phyloP scores from a whole-genome alignment of 495 filamentous ascomycete species.

The Daldinia childiae region DNA sequence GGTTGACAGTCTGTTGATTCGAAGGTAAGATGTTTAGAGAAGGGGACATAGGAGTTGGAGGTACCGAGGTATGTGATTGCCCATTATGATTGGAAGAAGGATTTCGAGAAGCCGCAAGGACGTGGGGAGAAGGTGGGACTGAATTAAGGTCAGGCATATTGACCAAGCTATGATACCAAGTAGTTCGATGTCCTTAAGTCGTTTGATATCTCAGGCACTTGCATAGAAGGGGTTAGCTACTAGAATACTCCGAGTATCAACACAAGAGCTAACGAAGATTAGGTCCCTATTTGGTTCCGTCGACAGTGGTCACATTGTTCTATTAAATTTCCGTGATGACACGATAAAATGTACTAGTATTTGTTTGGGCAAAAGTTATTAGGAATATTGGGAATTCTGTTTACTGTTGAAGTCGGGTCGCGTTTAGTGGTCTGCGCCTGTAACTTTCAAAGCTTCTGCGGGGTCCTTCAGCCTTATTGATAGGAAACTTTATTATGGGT shows the following conservation, averaged over 20 bases:
- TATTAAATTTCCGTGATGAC: not conserved
- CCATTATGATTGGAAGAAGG: slow-evolving; percentile 37
- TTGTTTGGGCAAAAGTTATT: slow-evolving; percentile 26
- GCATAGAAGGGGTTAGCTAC: not conserved
- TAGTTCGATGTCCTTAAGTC: not conserved
- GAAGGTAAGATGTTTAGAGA: slow-evolving; percentile 61
- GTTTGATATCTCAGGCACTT: not conserved
- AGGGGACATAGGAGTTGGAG: slow-evolving; percentile 45
- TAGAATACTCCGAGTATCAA: not conserved
- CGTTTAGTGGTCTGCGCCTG: slow-evolving; percentile 31
- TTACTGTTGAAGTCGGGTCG: slow-evolving; percentile 29
- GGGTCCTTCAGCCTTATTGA: slow-evolving; percentile 32
- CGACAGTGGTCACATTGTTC: slow-evolving; percentile 13
- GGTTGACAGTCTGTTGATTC: slow-evolving; percentile 62
- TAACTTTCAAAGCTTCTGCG: slow-evolving; percentile 20
- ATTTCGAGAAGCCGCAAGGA: slow-evolving; percentile 50
- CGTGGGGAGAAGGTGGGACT: slow-evolving; percentile 63
- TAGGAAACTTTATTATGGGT: slow-evolving; percentile 6
- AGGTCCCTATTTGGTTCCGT: not conserved
- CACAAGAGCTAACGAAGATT: slow-evolving; percentile 7
- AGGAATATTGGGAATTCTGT: slow-evolving; percentile 10
- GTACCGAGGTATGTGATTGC: slow-evolving; percentile 40
- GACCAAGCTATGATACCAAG: slow-evolving; percentile 2
- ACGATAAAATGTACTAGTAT: slow-evolving; percentile 5
- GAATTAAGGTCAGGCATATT: slow-evolving; percentile 69